phyloP scores from a whole-genome alignment of 2,329 filamentous ascomycete species.

The Ophiocordyceps robertsii region DNA sequence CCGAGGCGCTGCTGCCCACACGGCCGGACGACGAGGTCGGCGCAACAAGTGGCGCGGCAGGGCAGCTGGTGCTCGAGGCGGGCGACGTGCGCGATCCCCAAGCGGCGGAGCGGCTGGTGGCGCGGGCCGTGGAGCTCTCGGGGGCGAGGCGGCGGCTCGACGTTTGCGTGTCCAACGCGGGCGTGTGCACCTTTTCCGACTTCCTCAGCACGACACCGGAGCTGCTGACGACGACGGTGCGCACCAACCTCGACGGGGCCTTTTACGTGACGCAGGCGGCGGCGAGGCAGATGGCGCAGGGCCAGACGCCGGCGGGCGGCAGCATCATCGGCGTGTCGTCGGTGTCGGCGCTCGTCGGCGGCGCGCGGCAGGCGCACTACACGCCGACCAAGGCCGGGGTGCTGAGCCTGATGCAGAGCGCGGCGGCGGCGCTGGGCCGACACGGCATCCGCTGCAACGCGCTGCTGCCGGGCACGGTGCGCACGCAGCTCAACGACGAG shows the following conservation, averaged over 20 bases:
- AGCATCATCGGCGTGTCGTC: slow-evolving; percentile 67
- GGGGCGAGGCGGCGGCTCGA: slow-evolving; percentile 48
- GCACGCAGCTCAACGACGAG: slow-evolving; percentile 72
- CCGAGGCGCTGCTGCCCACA: slow-evolving; percentile 25
- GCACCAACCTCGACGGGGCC: slow-evolving; percentile 76
- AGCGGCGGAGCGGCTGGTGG: slow-evolving; percentile 56
- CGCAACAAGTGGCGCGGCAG: slow-evolving; percentile 17
- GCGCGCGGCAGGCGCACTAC: slow-evolving; percentile 69
- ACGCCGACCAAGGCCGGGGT: slow-evolving; percentile 82
- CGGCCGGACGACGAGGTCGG: background rate
- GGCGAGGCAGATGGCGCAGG: slow-evolving; percentile 62
- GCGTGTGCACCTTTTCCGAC: slow-evolving; percentile 77
- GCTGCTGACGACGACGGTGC: slow-evolving; percentile 58
- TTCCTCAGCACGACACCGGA: slow-evolving; percentile 63
- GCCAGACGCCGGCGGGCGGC: slow-evolving; percentile 52
- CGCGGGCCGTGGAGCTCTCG: slow-evolving; percentile 43
- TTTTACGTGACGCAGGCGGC: slow-evolving; percentile 81
- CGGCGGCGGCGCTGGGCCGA: slow-evolving; percentile 63
- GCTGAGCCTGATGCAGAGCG: slow-evolving; percentile 69
- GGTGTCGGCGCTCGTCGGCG: slow-evolving; percentile 65
- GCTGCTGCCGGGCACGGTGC: slow-evolving; percentile 68
- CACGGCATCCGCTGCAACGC: slow-evolving; percentile 74
- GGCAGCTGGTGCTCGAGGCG: slow-evolving; percentile 50
- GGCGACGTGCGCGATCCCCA: slow-evolving; percentile 68
- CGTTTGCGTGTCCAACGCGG: slow-evolving; percentile 79